Evolutionary conservation across 2,329 filamentous ascomycete species (phyloP), one percentile per base, ranked within the genome.

Genomic region (Colletotrichum phormii): DNA sequence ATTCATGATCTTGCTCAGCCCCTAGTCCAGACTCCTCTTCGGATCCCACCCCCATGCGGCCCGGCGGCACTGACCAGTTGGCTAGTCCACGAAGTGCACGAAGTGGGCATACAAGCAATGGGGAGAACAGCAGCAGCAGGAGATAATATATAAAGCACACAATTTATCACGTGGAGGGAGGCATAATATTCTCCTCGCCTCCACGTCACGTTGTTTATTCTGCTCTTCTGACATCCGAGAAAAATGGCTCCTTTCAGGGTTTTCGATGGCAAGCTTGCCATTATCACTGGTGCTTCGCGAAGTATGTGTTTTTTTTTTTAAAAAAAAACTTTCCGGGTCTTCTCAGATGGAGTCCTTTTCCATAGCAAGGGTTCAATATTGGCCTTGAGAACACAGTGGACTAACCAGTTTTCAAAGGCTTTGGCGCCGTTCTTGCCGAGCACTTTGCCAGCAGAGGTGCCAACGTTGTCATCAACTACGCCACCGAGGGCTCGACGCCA

Each of bases 271-370:
- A 95, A 95, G 81, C 86, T 95, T 64, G 94, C 89, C 67, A 91
- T 97, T 75, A 86, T 97, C 57, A 97, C 94, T 1, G 94, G 94
- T 72, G 92, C 91, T 71, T 95, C 94, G 69, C 86, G 94, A 86
- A 93, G 94, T 94, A 86, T 73, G 77, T 67, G 29, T 53, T 42
- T 66, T 46, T 66, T 46, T 12, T 26, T n/a, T n/a, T n/a, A n/a
- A n/a, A n/a, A n/a, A n/a, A n/a, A 53, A 29, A 55, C 46, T 26
- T 26, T 7, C 4, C 33, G 15, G 3, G 42, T 18, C 15, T 9
- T 2, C 3, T 18, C 15, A 15, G 12, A 22, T n/a, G 8, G 37
- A 4, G 5, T 51, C 29, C 18, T 49, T 49, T 49, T 49, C 18
- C 8, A 33, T 18, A 13, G 42, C 42, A 29, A 24, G 46, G 13